A percentile compares a stretch with the other conserved stretches of the same genome.
These are phyloP conservation scores for Cyberlindnera suaveolens DNA, from an alignment of 805 yeast genomes.

Conservation along the genomic window DNA sequence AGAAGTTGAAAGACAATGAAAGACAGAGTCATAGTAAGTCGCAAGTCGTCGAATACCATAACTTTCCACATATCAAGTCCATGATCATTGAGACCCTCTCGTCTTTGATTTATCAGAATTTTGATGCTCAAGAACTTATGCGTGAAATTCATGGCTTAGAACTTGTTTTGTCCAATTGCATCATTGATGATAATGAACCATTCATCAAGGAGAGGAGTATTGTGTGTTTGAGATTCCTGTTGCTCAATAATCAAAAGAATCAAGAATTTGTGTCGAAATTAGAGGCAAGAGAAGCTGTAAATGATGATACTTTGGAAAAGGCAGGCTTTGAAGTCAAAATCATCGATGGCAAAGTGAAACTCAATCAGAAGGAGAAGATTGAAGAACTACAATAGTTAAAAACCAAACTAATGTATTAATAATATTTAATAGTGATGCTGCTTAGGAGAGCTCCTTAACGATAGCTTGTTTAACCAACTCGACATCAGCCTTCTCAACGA, in stretches of 20 bases:
- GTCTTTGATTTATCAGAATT: constrained; percentile 44
- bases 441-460: constrained; percentile 51
- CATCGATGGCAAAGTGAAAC: constrained; percentile 59
- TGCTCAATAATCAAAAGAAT: constrained; percentile 59
- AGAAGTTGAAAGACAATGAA: constrained; percentile 20
- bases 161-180: constrained; percentile 70
- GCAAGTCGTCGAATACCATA: constrained; percentile 23
- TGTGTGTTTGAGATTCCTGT: constrained; percentile 63
- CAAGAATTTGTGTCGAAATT: constrained; percentile 70
- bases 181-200: constrained; percentile 85
- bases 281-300: constrained; percentile 66
- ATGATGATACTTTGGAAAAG: constrained; percentile 52
- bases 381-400: constrained; percentile 3
- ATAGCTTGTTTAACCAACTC: constrained; percentile 72
- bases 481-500: constrained; percentile 66
- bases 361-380: constrained; percentile 32
- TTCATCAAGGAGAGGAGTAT: constrained; percentile 81
- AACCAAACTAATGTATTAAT: neutral
- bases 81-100: constrained; percentile 63
- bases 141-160: constrained; percentile 65
- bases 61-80: constrained; percentile 61
- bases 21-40: constrained; percentile 3
- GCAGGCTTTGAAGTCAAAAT: constrained; percentile 78
- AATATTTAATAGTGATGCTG: neutral
- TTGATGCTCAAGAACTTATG: constrained; percentile 57